Conservation (phyloP, 2,329 filamentous ascomycete species). For the Chaetomium sp. region DNA sequence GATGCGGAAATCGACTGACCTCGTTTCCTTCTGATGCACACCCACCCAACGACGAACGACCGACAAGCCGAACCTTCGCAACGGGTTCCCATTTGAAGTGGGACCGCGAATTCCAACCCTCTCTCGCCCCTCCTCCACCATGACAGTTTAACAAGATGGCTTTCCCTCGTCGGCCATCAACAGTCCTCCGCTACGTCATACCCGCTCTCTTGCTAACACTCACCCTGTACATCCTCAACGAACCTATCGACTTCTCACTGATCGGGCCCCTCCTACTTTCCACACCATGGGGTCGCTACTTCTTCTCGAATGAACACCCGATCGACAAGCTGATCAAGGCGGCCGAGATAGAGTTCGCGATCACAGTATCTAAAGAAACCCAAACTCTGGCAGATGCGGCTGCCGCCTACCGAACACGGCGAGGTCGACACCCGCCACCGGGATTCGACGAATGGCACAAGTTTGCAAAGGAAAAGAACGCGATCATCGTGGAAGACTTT, state of each 20-base stretch:
- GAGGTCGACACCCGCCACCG: conserved; percentile 64
- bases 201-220: conserved; percentile 41
- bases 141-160: conserved; percentile 32
- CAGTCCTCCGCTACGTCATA: conserved; percentile 44
- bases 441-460: conserved; percentile 64
- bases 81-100: neutral
- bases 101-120: neutral
- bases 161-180: conserved; percentile 46
- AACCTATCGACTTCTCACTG: conserved; percentile 8
- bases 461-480: conserved; percentile 54
- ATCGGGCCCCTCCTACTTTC: neutral
- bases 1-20: neutral
- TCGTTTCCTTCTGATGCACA: neutral
- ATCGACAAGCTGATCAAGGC: conserved; percentile 53
- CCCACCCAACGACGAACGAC: neutral
- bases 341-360: conserved; percentile 48
- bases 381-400: conserved; percentile 55
- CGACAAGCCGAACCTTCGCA: neutral
- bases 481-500: conserved; percentile 64
- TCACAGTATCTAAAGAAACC: conserved; percentile 49
- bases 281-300: conserved; percentile 6
- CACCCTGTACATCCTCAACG: conserved; percentile 41
- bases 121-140: neutral
- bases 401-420: conserved; percentile 55
- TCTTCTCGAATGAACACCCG: conserved; percentile 46